phyloP scores from a whole-genome alignment of 2,329 filamentous ascomycete genomes.

The Metarhizium anisopliae region DNA sequence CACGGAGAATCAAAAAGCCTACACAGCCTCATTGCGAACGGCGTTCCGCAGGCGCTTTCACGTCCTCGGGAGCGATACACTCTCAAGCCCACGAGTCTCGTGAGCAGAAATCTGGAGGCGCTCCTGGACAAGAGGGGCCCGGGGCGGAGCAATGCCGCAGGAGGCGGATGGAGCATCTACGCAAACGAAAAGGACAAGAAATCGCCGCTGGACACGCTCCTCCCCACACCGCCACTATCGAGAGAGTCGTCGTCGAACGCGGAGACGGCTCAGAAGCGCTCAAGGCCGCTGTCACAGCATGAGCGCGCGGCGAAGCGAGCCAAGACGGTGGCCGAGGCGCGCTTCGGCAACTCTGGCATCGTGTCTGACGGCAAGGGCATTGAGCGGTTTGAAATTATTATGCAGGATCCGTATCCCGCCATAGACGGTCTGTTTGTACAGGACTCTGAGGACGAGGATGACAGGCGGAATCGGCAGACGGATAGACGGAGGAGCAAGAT shows the following conservation, averaged over 20 bases:
- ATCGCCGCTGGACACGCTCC: slow-evolving; percentile 44
- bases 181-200: slow-evolving; percentile 49
- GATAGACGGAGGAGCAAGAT: slow-evolving; percentile 24
- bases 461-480: slow-evolving; percentile 8
- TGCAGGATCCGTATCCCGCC: slow-evolving; percentile 48
- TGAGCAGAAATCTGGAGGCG: slow-evolving; percentile 61
- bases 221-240: slow-evolving; percentile 39
- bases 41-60: slow-evolving; percentile 75
- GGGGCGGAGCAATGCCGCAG: slow-evolving; percentile 60
- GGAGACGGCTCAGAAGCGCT: slow-evolving; percentile 20
- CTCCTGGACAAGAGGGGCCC: slow-evolving; percentile 61
- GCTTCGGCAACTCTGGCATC: slow-evolving; percentile 58
- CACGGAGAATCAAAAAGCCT: slow-evolving; percentile 52
- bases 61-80: slow-evolving; percentile 63
- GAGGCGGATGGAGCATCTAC: slow-evolving; percentile 74
- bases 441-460: slow-evolving; percentile 17
- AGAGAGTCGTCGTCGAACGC: slow-evolving; percentile 17
- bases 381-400: slow-evolving; percentile 50
- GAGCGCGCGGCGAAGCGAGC: slow-evolving; percentile 44
- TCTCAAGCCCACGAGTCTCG: slow-evolving; percentile 57
- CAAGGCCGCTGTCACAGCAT: slow-evolving; percentile 14
- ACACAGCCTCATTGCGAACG: slow-evolving; percentile 63
- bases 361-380: slow-evolving; percentile 50
- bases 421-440: slow-evolving; percentile 8
- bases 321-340: slow-evolving; percentile 51